Percentiles rank a stretch among this genome's conserved stretches.
Evolutionary conservation across 2,329 filamentous ascomycete genomes (phyloP).

Genomic region (Beauveria scarabaeidicola): DNA sequence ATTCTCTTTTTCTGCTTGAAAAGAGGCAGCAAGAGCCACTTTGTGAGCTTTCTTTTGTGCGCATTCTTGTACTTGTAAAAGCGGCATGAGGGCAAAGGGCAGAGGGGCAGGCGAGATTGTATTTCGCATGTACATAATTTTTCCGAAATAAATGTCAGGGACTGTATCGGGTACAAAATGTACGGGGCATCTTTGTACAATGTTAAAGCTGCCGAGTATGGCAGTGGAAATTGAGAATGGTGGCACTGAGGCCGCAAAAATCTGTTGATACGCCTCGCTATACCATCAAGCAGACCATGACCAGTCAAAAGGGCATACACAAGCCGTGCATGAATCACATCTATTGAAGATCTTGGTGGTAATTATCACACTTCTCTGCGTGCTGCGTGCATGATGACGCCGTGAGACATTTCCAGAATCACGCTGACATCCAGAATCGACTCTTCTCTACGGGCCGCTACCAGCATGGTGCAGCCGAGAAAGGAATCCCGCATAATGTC

Average conservation of each 20-base stretch:
- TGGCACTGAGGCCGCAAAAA: no score
- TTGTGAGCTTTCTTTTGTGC: not conserved
- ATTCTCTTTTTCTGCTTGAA: not conserved
- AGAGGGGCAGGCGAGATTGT: not conserved
- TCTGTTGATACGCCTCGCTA: no score
- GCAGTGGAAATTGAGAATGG: no score
- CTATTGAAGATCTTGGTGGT: no score
- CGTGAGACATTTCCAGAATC: constrained; percentile 1
- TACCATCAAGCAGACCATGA: no score
- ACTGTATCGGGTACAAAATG: no score
- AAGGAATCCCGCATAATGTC: constrained; percentile 7
- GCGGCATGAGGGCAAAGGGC: not conserved
- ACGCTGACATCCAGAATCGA: constrained; percentile 1
- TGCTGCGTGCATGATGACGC: constrained; percentile 2
- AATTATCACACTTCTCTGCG: not conserved
- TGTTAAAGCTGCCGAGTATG: no score
- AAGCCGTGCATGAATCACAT: no score
- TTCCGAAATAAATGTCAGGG: no score
- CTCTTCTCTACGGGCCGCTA: not conserved
- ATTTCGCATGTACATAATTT: not conserved
- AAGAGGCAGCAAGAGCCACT: not conserved
- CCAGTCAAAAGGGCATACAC: no score
- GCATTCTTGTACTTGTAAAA: not conserved
- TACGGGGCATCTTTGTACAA: no score
- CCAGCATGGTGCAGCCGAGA: constrained; percentile 1